Conservation (phyloP, 768 basidiomycete genomes). For the Fomitopsis serialis region DNA sequence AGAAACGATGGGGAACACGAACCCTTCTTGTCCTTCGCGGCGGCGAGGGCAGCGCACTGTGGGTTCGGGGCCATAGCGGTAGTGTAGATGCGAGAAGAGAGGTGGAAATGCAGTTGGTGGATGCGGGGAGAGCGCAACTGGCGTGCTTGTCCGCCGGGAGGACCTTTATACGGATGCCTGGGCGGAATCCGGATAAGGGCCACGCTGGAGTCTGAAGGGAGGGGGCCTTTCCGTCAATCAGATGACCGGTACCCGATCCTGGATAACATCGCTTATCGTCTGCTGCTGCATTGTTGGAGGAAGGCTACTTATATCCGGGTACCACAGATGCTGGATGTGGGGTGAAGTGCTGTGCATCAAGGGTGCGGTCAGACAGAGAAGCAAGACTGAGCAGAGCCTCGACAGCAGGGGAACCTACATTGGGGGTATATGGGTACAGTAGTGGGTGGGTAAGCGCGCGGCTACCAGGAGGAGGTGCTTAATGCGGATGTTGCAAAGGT, state of each 20-base stretch:
- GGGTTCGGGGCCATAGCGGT: slow-evolving; percentile 50
- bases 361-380: too few relatives aligned
- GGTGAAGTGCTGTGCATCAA: too few relatives aligned
- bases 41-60: slow-evolving; percentile 53
- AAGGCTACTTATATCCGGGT: too few relatives aligned
- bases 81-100: not conserved
- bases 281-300: not conserved
- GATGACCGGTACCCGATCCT: slow-evolving; percentile 2
- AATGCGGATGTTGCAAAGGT: too few relatives aligned
- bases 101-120: not conserved
- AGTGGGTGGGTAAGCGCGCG: too few relatives aligned
- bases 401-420: too few relatives aligned
- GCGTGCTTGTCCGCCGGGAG: not conserved
- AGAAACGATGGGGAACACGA: slow-evolving; percentile 4
- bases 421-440: too few relatives aligned
- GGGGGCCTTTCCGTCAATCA: not conserved
- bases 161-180: not conserved
- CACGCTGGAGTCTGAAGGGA: not conserved
- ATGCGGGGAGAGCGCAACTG: not conserved
- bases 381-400: too few relatives aligned
- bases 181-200: too few relatives aligned
- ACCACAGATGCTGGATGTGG: too few relatives aligned
- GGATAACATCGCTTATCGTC: not conserved
- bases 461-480: too few relatives aligned
- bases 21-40: slow-evolving; percentile 48